Base-by-base conservation (phyloP, 2,329 filamentous ascomycete genomes). In the Monosporascus sp. region DNA sequence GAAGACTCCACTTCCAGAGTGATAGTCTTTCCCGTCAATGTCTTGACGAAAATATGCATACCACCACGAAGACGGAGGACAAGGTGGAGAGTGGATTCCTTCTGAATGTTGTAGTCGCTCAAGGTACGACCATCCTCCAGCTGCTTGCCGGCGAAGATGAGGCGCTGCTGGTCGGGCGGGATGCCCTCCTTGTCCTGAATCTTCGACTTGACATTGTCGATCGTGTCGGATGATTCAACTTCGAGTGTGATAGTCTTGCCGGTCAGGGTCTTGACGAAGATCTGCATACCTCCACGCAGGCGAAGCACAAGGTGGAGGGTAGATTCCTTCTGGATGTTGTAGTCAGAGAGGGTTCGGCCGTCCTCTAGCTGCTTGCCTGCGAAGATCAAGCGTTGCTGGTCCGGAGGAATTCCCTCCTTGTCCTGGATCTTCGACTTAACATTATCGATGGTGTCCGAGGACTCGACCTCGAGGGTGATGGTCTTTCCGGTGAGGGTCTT, bases 91-190 rank as follows among this genome's bases (percentile, higher is more conserved):
- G 89, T 93, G 1, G 85, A 89, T 68, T 93, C 89, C 76, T 93
- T 93, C 72, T 97, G 93, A 47, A 97, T 97, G 78, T 97, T 97
- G 84, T 97, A 97, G 70, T 97, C 93, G 49, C 84, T 88, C 0
- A 97, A 79, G 1, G 92, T 97, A 22, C 92, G 89, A 48, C 92
- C 92, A 63, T 97, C 91, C 70, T 96, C 90, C 1, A 96, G 75
- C 72, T 96, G 90, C 83, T 96, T 96, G 54, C 91, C 91, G 47
- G 91, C 90, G 59, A 96, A 96, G 68, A 96, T 96, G 14, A 96
- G 76, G 65, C 92, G 90, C 74, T 96, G 92, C 73, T 96, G 92
- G 72, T 96, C 92, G 2, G 92, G 92, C 1, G 92, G 92, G 51
- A 97, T 96, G 24, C 92, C 92, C 74, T 93, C 89, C 82, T 93